These are phyloP conservation scores for Sisymbrium irio DNA, from an alignment of 345 rosid genomes.

Conservation along the genomic window DNA sequence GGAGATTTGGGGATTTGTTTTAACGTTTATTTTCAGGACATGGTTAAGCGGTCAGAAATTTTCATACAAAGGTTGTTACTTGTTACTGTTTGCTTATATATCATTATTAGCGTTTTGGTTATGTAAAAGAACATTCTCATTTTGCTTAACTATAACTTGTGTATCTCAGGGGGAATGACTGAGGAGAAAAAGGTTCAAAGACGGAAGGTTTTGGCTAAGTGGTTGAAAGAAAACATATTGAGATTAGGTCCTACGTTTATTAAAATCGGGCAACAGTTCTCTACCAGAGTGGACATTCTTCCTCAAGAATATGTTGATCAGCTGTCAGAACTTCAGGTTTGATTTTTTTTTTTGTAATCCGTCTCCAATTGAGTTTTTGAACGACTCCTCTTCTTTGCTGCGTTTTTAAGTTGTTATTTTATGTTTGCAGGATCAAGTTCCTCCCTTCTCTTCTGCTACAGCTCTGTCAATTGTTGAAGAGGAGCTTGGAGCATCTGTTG, in stretches of 20 bases:
- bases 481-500: conserved; percentile 83
- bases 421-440: conserved; percentile 89
- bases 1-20: conserved; percentile 96
- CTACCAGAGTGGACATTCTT: conserved; percentile 97
- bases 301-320: conserved; percentile 98
- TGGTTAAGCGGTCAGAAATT: conserved; percentile 88
- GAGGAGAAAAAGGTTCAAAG: conserved; percentile 66
- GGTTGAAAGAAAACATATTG: conserved; percentile 89
- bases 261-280: conserved; percentile 95
- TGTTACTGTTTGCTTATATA: not conserved
- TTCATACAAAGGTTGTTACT: conserved; percentile 64
- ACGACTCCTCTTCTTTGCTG: not conserved
- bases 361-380: not conserved
- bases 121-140: not conserved
- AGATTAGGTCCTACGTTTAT: conserved; percentile 97
- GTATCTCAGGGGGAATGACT: conserved; percentile 76
- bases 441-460: conserved; percentile 93
- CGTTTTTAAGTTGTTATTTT: not conserved
- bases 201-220: conserved; percentile 80
- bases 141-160: not conserved
- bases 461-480: conserved; percentile 81
- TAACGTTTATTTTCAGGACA: conserved; percentile 67
- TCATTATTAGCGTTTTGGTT: not conserved
- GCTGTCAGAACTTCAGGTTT: conserved; percentile 93
- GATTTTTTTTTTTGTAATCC: not conserved